Base-by-base conservation (phyloP, 2,329 filamentous ascomycete species). In the Podosphaera aphanis region DNA sequence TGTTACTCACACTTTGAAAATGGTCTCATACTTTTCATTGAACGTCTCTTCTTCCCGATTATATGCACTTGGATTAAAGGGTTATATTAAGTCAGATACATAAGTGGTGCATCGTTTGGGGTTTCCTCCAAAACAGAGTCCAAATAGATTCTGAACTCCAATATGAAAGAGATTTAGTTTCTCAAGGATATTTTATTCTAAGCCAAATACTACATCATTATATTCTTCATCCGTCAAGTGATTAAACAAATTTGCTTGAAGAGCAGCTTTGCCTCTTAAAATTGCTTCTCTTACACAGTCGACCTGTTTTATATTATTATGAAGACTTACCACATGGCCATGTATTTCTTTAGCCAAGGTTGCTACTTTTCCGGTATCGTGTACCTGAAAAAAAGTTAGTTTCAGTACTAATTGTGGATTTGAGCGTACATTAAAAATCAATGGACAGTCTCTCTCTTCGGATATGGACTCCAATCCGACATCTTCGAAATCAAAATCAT, bases 261-360 rank as follows among this genome's bases (percentile, higher is more conserved):
- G 52, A 44, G 51, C 52, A 19, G 58, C 58, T 49, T 53, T 59
- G 15, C 50, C 53, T 42, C 51, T 55, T 13, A 48, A 46, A 29
- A 60, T 56, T 40, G 56, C 54, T 20, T 57, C 50, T 36, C 50
- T 44, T 18, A 61, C 51, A 7, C 56, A 58, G 23, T 52, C 35
- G 19, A 60, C 51, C 44, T 58, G 56, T 35, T 54, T 51, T 10
- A 59, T 44, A 49, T 61, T 60, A 23, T 53, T 52, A 27, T 55
- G 47, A 31, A 61, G 53, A 39, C 52, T 59, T 29, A 55, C 57
- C 49, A 60, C 51, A 48, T 61, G 59, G 49, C 53, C 53, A 36
- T 50, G 45, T 6, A 60, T 43, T 3, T 56, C 51, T 19, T 55
- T 46, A 10, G 55, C 41, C 42, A 60, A 47, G 7, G 47, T 48